Conservation (phyloP, 176 grass and related monocot species). For the Juncus inflexus region DNA sequence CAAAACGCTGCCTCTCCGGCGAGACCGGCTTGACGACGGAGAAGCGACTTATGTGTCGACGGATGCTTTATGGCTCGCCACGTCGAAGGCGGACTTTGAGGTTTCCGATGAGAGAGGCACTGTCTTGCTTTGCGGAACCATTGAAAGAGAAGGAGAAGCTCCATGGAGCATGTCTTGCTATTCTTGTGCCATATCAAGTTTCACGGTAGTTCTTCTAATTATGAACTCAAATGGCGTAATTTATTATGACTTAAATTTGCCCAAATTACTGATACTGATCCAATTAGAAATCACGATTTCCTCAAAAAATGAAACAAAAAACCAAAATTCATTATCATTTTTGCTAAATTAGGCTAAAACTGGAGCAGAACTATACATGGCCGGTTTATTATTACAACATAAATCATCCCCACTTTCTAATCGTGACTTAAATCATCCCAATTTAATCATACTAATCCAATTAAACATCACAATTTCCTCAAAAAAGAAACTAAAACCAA, state of each 20-base stretch:
- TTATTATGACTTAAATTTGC: too few species aligned
- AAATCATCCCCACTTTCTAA: too few species aligned
- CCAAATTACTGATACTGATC: too few species aligned
- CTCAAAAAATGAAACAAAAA: too few species aligned
- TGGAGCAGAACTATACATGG: conserved; percentile 59
- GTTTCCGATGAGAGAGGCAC: conserved; percentile 64
- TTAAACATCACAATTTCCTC: not conserved
- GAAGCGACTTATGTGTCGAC: conserved; percentile 83
- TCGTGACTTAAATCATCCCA: not conserved
- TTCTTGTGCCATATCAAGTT: conserved; percentile 28
- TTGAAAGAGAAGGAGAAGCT: conserved; percentile 43
- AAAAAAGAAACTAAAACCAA: too few species aligned
- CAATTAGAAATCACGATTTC: too few species aligned
- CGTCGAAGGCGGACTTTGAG: conserved; percentile 46
- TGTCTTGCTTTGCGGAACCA: conserved; percentile 49
- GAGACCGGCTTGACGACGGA: conserved; percentile 54
- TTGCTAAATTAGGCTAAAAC: too few species aligned
- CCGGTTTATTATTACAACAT: too few species aligned
- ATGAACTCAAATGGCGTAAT: too few species aligned
- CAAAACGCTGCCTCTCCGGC: conserved; percentile 46
- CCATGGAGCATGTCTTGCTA: conserved; percentile 74
- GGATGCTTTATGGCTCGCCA: conserved; percentile 35
- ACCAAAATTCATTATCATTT: too few species aligned
- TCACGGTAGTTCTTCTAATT: conserved; percentile 16
- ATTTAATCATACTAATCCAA: not conserved